Evolutionary conservation across 164 flowering plant genomes (phyloP), one percentile per base, ranked within the genome.

Genomic region (Taxillus chinensis): DNA sequence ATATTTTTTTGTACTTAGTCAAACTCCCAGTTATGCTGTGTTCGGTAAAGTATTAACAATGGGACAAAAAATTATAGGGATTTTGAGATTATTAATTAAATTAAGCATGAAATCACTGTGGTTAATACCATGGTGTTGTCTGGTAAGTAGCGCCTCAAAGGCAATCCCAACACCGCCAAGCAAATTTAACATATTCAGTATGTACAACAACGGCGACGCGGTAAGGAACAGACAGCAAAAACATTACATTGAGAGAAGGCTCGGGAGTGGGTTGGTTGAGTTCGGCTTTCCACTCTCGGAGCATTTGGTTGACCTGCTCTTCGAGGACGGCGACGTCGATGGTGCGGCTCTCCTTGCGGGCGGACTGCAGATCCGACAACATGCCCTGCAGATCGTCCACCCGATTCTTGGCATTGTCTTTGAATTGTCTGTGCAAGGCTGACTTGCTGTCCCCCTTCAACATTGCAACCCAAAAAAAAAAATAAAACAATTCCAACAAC

Each of bases 271-370:
- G 92, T 75, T 89, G 86, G 61, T 95, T 85, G 62, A 95, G 93
- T 64, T 95, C 99, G 9, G 95, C 65, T 63, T 89, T 86, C 99
- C 99, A 95, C 71, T 95, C 99, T 0, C 92, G 81, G 42, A 95
- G 84, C 96, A 91, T 89, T 84, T 83, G 96, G 73, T 95, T 86
- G 39, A 95, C 95, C 73, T 91, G 96, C 76, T 95, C 99, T 70
- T 91, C 97, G 17, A 89, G 82, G 45, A 91, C 74, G 1, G 85
- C 78, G 1, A 68, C 86, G 70, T 89, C 96, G 39, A 70, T 62
- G 0, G 77, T 10, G 4, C 96, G 88, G 71, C 96, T 89, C 80
- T 89, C 96, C 76, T 87, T 89, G 79, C 97, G 71, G 0, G 99
- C 99, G 41, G 72, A 84, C 68, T 89, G 99, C 62, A 95, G 86